Base-by-base conservation (phyloP, 2,329 filamentous ascomycete genomes). In the Pseudopithomyces maydicus region DNA sequence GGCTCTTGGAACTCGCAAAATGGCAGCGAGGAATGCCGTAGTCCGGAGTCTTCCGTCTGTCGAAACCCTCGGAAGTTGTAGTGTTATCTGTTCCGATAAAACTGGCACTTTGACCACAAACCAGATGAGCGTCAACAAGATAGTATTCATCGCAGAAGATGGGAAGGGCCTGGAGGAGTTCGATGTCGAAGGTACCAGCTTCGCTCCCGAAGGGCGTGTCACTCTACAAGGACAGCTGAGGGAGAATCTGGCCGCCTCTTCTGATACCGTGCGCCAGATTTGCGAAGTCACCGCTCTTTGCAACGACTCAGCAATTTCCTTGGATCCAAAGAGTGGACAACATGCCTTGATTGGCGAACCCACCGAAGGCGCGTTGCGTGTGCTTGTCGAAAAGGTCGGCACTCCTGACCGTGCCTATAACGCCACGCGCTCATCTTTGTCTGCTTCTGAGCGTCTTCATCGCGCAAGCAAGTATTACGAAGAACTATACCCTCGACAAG, bases 21-120 rank as follows among this genome's bases (percentile, higher is more conserved):
- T 99, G 96, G 96, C 95, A 19, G 91, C 92, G 57, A 98, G 97
- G 83, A 98, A 98, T 72, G 95, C 95, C 7, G 93, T 99, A 36
- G 96, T 99, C 56, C 88, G 96, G 77, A 97, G 92, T 74, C 81
- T 99, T 68, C 95, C 95, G 19, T 99, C 95, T 1, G 95, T 99
- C 51, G 95, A 99, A 79, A 99, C 95, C 12, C 84, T 99, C 52
- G 95, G 95, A 74, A 99, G 95, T 84, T 99, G 95, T 85, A 99
- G 95, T 72, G 93, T 99, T 55, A 97, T 99, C 75, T 99, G 96
- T 82, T 99, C 96, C 3, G 95, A 99, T 83, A 99, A 99, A 84
- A 99, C 95, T 5, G 96, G 95, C 67, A 99, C 95, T 47, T 80
- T 99, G 74, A 99, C 95, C 11, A 99, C 95, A 39, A 99, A 99